Base-by-base conservation (phyloP, 495 filamentous ascomycete genomes). In the Aspergillus indologenus region DNA sequence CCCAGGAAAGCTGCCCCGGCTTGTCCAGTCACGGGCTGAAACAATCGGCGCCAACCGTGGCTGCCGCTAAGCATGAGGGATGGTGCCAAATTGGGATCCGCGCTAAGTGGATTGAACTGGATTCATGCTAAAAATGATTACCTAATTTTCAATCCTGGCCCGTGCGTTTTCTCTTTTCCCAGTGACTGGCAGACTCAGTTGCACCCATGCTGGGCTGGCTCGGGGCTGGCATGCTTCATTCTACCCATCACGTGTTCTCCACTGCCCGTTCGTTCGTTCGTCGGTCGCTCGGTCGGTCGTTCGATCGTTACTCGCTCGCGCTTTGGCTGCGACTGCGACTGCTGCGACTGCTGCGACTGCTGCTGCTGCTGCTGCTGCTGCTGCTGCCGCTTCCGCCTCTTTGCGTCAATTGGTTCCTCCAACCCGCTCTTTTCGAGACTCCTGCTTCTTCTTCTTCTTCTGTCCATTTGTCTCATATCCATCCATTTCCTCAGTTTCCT, bases 181-280 rank as follows among this genome's bases (percentile, higher is more conserved):
- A 4, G 3, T 9, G 4, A 4, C 26, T 29, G 4, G 3, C 26
- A 29, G 26, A 9, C 26, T 29, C 26, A 29, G 26, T n/a, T n/a
- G n/a, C n/a, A 9, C 26, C 9, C 26, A 29, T 3, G 26, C 26
- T 29, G n/a, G n/a, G n/a, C 26, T 4, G 26, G 26, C 26, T 29
- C 26, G 3, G 4, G 4, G 3, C 26, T 56, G 21, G 47, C 54
- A 61, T 55, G 20, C 56, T 60, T 56, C 34, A 8, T 6, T 29
- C 34, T 64, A 46, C 50, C 56, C 58, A 61, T 66, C 66, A 68
- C 66, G 66, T 68, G 66, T 21, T 59, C 65, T 53, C 62, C 62
- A 63, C 61, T 57, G 34, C 34, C 34, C 12, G 34, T 9, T 40
- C 34, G 34, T 8, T 40, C 34, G 34, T n/a, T 45, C 48, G 56